Percentiles rank a stretch among this genome's conserved stretches.
Conservation (phyloP, 2,329 filamentous ascomycete species). For the Microsporum ferrugineum region DNA sequence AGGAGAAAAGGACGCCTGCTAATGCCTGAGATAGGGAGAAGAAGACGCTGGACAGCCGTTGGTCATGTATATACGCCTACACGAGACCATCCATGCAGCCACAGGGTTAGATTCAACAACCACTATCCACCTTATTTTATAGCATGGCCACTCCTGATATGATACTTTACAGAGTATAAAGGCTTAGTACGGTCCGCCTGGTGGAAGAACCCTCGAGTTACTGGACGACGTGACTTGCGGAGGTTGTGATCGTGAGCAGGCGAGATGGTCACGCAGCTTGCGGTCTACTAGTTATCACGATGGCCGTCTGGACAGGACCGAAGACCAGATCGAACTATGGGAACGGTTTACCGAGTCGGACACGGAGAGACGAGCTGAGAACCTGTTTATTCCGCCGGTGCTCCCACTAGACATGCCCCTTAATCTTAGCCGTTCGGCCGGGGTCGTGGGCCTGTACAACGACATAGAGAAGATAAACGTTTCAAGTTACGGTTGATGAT, state of each 20-base stretch:
- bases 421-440: not conserved
- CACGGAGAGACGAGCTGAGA: not conserved
- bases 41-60: too few species aligned
- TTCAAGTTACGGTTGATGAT: not conserved
- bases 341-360: not conserved
- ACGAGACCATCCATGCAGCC: not conserved
- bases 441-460: not conserved
- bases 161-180: too few species aligned
- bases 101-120: not conserved
- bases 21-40: too few species aligned
- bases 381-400: not conserved
- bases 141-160: not conserved
- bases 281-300: too few species aligned
- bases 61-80: not conserved
- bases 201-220: too few species aligned
- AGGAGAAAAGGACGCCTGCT: not conserved
- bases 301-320: too few species aligned
- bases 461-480: not conserved
- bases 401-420: not conserved
- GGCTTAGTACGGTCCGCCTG: too few species aligned
- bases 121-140: not conserved
- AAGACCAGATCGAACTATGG: not conserved
- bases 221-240: too few species aligned
- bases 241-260: too few species aligned
- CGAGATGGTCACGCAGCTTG: too few species aligned